These are phyloP conservation scores for Lathyrus aphaca DNA, from an alignment of 306 rosid species.

Conservation along the genomic window DNA sequence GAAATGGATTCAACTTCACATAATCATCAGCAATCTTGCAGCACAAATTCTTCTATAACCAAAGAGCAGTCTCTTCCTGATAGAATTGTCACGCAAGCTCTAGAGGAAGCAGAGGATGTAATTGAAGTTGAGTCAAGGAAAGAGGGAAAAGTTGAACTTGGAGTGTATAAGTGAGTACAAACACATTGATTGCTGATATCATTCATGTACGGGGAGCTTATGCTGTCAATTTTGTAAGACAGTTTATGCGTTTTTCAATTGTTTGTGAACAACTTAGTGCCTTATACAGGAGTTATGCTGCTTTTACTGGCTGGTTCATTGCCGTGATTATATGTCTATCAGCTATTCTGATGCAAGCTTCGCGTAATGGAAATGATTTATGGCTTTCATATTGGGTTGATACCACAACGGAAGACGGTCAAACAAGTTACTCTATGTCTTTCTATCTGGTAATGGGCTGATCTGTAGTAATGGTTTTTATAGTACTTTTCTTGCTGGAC, in stretches of 20 bases:
- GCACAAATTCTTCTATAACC: constrained; percentile 43
- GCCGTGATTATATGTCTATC: constrained; percentile 70
- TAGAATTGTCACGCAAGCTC: constrained; percentile 35
- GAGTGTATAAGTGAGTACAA: constrained; percentile 77
- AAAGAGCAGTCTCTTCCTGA: constrained; percentile 45
- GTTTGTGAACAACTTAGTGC: constrained; percentile 23
- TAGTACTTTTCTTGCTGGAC: constrained; percentile 28
- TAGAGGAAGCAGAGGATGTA: constrained; percentile 54
- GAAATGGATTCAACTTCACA: constrained; percentile 62
- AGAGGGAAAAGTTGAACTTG: constrained; percentile 83
- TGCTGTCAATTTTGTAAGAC: constrained; percentile 24
- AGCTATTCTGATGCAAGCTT: constrained; percentile 92
- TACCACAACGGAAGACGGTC: constrained; percentile 56
- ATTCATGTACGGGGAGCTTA: constrained; percentile 16
- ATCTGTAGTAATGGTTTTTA: constrained; percentile 16
- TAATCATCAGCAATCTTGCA: constrained; percentile 48
- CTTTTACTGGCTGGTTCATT: constrained; percentile 74
- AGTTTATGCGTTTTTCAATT: constrained; percentile 18
- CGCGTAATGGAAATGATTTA: constrained; percentile 94
- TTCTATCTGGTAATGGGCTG: constrained; percentile 73
- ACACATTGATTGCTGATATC: neutral
- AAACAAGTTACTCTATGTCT: constrained; percentile 63
- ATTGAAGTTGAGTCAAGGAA: constrained; percentile 79
- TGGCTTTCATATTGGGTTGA: constrained; percentile 98
- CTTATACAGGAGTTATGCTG: constrained; percentile 76